phyloP scores from a whole-genome alignment of 805 yeast genomes.

The Cyberlindnera bimundalis region DNA sequence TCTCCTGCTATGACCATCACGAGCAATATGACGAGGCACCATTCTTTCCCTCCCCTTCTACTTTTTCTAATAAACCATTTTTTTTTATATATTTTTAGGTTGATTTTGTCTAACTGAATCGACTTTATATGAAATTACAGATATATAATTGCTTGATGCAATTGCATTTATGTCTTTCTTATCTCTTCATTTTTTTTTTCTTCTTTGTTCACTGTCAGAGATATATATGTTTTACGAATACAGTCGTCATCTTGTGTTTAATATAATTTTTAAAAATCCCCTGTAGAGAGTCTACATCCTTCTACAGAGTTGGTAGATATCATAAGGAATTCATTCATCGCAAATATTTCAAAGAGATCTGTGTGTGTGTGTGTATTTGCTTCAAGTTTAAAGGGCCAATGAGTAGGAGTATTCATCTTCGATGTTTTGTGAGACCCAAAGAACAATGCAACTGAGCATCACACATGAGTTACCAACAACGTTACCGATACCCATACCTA shows the following conservation, averaged over 20 bases:
- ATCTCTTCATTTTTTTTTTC: not conserved
- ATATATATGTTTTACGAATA: no score
- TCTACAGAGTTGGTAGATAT: no score
- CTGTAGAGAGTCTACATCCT: no score
- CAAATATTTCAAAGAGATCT: not conserved
- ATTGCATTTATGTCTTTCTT: not conserved
- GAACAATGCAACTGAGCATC: constrained; percentile 81
- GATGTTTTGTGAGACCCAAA: constrained; percentile 94
- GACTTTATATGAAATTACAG: no score
- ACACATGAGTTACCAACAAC: constrained; percentile 75
- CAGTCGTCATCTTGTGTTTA: not conserved
- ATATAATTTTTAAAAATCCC: no score
- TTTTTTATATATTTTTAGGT: not conserved
- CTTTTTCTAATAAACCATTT: not conserved
- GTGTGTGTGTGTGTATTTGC: not conserved
- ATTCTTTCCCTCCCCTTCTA: not conserved
- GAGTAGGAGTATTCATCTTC: constrained; percentile 96
- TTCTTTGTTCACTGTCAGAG: no score
- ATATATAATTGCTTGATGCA: not conserved
- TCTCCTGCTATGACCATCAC: not conserved
- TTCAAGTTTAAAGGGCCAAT: constrained; percentile 54
- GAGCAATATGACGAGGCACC: not conserved
- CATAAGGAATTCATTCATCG: not conserved
- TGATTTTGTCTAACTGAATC: no score
- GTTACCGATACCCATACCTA: constrained; percentile 92